Evolutionary conservation across 2,329 filamentous ascomycete genomes (phyloP).

Genomic region (Alternaria sp.): DNA sequence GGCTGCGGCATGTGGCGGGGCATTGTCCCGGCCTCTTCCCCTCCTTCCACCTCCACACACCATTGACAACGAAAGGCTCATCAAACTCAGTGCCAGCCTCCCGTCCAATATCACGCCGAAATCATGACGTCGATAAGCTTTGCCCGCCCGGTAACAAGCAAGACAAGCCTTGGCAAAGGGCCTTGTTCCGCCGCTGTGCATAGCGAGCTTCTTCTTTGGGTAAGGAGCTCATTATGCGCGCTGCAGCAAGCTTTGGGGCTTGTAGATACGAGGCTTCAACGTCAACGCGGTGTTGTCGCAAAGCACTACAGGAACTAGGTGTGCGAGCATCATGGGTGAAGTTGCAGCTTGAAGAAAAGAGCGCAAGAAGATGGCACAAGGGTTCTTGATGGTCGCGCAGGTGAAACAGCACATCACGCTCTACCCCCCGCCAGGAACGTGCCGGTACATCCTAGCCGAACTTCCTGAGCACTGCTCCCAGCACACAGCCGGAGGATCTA

Average conservation of each 20-base stretch:
- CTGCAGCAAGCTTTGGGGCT: not conserved
- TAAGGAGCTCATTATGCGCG: conserved; percentile 10
- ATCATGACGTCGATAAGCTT: conserved; percentile 33
- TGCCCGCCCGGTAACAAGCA: conserved; percentile 13
- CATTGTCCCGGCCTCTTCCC: not conserved
- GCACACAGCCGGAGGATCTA: conserved; percentile 17
- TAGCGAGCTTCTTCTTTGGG: conserved; percentile 24
- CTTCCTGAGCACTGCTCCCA: conserved; percentile 4
- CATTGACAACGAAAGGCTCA: not conserved
- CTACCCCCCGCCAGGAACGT: not conserved
- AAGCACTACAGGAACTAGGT: not conserved
- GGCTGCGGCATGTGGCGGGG: not conserved
- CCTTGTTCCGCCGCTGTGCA: conserved; percentile 17
- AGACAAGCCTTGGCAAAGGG: conserved; percentile 8
- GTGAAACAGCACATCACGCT: not conserved
- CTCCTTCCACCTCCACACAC: conserved; percentile 6
- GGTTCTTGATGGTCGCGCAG: not conserved
- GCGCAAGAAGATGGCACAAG: not conserved
- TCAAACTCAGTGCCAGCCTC: not conserved
- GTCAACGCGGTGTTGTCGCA: not conserved
- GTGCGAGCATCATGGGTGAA: not conserved
- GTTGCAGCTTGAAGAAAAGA: not conserved
- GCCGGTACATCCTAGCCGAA: not conserved
- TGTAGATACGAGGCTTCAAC: not conserved
- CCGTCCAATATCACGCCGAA: not conserved